Evolutionary conservation across 2,329 filamentous ascomycete genomes (phyloP).

Genomic region (Epichloe typhina): DNA sequence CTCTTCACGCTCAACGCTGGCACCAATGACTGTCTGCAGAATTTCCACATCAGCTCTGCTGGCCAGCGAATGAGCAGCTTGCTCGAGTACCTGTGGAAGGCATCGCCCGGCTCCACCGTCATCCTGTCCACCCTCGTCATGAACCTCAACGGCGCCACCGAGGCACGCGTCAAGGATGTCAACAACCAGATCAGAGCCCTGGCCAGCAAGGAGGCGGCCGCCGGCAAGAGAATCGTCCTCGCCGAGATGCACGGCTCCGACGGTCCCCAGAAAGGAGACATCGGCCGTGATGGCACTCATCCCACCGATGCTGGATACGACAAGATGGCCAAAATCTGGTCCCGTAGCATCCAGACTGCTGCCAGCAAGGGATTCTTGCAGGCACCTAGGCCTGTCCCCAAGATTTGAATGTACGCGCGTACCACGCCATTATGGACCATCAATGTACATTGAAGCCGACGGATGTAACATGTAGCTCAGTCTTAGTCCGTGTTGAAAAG

Average conservation of each 20-base stretch:
- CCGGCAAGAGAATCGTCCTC: slow-evolving; percentile 21
- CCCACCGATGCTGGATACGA: slow-evolving; percentile 25
- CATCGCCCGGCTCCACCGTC: slow-evolving; percentile 20
- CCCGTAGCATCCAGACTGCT: slow-evolving; percentile 16
- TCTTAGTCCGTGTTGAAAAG: too few relatives aligned
- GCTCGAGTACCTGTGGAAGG: slow-evolving; percentile 20
- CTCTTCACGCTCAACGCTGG: slow-evolving; percentile 29
- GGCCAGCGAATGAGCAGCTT: slow-evolving; percentile 21
- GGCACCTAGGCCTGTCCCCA: slow-evolving; percentile 5
- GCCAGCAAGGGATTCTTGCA: slow-evolving; percentile 12
- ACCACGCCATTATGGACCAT: too few relatives aligned
- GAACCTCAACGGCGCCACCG: slow-evolving; percentile 16
- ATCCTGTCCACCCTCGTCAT: slow-evolving; percentile 26
- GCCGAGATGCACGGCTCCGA: slow-evolving; percentile 25
- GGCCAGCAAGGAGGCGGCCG: slow-evolving; percentile 12
- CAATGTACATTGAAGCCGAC: too few relatives aligned
- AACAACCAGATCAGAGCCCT: slow-evolving; percentile 22
- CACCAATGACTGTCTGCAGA: slow-evolving; percentile 29
- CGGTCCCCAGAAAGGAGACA: slow-evolving; percentile 18
- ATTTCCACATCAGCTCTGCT: slow-evolving; percentile 16
- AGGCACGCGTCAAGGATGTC: slow-evolving; percentile 16
- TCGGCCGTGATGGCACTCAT: slow-evolving; percentile 25
- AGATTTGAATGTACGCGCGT: neutral
- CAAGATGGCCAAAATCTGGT: slow-evolving; percentile 29
- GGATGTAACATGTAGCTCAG: too few relatives aligned